Conservation (phyloP, 345 rosid species). For the Acer saccharum region DNA sequence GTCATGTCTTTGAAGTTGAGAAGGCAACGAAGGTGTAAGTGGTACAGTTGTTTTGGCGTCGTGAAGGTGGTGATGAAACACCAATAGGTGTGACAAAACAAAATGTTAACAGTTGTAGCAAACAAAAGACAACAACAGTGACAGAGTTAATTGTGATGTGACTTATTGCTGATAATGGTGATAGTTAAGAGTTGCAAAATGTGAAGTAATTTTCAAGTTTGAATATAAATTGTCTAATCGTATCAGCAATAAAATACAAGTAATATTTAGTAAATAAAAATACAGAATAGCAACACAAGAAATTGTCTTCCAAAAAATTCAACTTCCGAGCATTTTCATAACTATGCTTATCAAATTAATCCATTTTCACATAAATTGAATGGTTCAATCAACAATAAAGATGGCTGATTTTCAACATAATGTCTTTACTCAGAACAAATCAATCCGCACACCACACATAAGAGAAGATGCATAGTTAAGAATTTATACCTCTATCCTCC, state of each 20-base stretch:
- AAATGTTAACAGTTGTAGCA: neutral
- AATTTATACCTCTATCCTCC: conserved; percentile 33
- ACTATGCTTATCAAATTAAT: neutral
- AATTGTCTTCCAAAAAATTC: neutral
- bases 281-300: neutral
- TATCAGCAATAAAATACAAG: neutral
- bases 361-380: neutral
- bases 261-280: too few relatives aligned
- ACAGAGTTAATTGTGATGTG: neutral
- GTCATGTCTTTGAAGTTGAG: neutral
- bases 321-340: neutral
- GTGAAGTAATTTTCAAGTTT: neutral
- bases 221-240: too few relatives aligned
- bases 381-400: neutral
- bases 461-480: neutral
- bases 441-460: neutral
- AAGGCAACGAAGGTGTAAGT: neutral
- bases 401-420: neutral
- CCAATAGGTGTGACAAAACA: neutral
- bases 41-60: neutral
- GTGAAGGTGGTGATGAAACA: neutral
- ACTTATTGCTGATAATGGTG: neutral
- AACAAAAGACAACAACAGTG: neutral
- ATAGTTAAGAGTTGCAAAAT: neutral
- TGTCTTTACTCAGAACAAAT: neutral